phyloP scores from a whole-genome alignment of 1,139 yeast species.

The Scheffersomyces parashehatae region DNA sequence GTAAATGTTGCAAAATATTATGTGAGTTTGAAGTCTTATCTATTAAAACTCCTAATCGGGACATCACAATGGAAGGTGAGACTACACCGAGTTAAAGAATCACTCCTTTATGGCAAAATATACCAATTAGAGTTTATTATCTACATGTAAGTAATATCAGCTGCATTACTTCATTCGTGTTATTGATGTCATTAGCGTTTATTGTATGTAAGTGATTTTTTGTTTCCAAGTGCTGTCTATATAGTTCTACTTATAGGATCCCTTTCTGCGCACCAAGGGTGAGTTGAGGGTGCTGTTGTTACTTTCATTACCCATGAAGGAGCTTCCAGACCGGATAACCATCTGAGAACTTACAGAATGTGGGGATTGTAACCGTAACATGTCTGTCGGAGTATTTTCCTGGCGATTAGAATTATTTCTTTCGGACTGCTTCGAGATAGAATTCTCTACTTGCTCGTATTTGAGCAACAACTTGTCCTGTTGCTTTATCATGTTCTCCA shows the following conservation, averaged over 20 bases:
- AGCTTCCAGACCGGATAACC: neutral
- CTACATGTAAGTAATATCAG: too few species aligned
- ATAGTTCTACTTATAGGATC: neutral
- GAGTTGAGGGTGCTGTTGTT: neutral
- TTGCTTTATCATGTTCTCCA: conserved; percentile 6
- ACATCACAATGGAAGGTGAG: too few species aligned
- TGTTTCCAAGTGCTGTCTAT: neutral
- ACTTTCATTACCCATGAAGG: neutral
- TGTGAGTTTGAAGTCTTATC: too few species aligned
- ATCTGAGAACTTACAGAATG: neutral
- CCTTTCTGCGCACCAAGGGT: neutral
- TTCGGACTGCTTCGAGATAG: neutral
- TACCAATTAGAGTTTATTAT: too few species aligned
- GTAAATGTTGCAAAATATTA: too few species aligned
- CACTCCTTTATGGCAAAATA: too few species aligned
- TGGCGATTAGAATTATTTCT: too few species aligned
- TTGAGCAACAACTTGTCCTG: conserved; percentile 8
- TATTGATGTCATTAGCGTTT: neutral
- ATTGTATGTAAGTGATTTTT: neutral
- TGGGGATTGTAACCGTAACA: neutral
- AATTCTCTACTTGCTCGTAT: conserved; percentile 1
- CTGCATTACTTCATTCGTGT: too few species aligned
- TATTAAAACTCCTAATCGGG: too few species aligned
- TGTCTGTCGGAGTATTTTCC: neutral
- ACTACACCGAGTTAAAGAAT: too few species aligned